Percentiles rank a stretch among this genome's conserved stretches.
These are phyloP conservation scores for Alternaria longipes DNA, from an alignment of 2,329 filamentous ascomycete genomes.

Conservation along the genomic window DNA sequence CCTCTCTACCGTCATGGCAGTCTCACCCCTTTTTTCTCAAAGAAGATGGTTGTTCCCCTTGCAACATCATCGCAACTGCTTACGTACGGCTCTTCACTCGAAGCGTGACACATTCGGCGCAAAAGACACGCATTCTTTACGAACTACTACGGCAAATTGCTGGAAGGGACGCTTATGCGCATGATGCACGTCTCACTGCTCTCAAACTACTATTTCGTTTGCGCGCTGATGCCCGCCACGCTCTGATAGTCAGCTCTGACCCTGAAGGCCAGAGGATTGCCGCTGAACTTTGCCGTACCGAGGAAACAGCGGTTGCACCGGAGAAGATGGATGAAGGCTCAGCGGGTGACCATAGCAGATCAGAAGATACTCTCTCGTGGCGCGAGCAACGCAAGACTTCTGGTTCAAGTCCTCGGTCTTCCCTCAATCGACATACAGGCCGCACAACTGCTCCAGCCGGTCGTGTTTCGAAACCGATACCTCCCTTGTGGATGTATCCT, in stretches of 20 bases:
- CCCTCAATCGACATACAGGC: constrained; percentile 40
- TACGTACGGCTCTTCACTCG: constrained; percentile 80
- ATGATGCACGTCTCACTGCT: constrained; percentile 51
- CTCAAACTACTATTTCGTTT: constrained; percentile 73
- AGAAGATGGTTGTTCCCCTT: constrained; percentile 58
- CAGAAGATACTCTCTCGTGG: constrained; percentile 43
- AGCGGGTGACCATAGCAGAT: constrained; percentile 28
- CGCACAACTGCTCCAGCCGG: constrained; percentile 36
- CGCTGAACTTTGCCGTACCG: constrained; percentile 72
- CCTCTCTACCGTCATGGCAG: constrained; percentile 27
- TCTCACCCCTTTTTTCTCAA: constrained; percentile 26
- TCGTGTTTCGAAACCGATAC: constrained; percentile 46
- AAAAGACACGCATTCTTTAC: constrained; percentile 66
- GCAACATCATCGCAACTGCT: constrained; percentile 75
- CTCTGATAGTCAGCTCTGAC: constrained; percentile 74
- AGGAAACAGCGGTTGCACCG: constrained; percentile 60
- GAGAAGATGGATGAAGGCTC: constrained; percentile 54
- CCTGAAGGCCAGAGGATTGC: constrained; percentile 79
- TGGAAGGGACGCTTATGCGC: constrained; percentile 41
- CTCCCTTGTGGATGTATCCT: constrained; percentile 66
- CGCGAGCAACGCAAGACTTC: constrained; percentile 44
- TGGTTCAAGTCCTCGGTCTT: constrained; percentile 44
- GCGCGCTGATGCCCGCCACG: constrained; percentile 81
- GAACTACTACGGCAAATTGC: constrained; percentile 48
- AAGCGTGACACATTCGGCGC: constrained; percentile 71